Evolutionary conservation across 192 early-diverging fungal genomes (phyloP), one percentile per base, ranked within the genome.

Genomic region (Rhizoclosmatium sp.): DNA sequence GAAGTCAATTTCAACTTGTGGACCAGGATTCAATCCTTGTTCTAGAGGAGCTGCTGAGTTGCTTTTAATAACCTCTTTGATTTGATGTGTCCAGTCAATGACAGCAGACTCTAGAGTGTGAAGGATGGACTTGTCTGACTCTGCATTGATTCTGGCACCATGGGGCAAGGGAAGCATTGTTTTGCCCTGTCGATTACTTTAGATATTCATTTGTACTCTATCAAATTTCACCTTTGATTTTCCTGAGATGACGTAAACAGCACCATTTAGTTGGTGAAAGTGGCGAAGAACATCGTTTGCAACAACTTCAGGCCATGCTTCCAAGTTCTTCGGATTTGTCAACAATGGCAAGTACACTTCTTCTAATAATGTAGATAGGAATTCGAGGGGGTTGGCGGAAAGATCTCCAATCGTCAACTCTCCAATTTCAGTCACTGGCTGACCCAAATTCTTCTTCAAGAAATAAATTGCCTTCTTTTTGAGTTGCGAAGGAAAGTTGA

Each of bases 1-100:
- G 75, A 92, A 92, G 69, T 92, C 90, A 67, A 92, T 89, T 69
- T 92, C 90, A 39, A 92, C 87, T 82, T 85, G 83, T 31, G 90
- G 90, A 2, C 89, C 89, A 9, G 90, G 90, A 78, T 91, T 90
- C 59, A 90, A 71, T 9, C 88, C 89, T 72, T 92, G 87, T 59
- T 92, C 89, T 9, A 92, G 75, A 3, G 90, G 89, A 12, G 88
- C 83, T n/a, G 90, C 82, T 2, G 90, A 92, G 61, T 67, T 84
- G 71, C 82, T 85, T 62, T 88, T 88, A 71, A 92, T 90, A 7
- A 92, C 90, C 41, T 91, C 89, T 66, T 91, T 86, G 66, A 92
- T 91, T 78, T 92, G 90, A 75, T 92, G 89, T 3, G 89, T 87
- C 90, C 90, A 92, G 80, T 92, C 90, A 68, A 92, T 92, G 44